Evolutionary conservation across 352 stramenopile genomes (phyloP).

Genomic region (Plasmopara halstedii): DNA sequence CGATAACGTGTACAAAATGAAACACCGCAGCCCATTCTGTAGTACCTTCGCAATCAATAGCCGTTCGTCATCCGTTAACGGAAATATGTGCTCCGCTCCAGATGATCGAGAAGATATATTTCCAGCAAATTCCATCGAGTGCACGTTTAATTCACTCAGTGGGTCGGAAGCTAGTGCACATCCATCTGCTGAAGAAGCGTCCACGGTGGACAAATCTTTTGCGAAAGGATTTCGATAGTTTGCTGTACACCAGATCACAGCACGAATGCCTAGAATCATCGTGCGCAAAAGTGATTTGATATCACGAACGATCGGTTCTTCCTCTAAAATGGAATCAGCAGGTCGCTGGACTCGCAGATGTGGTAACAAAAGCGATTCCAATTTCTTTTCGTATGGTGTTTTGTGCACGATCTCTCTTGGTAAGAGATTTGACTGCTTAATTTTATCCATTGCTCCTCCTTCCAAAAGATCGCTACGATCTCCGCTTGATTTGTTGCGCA

Average conservation of each 20-base stretch:
- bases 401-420: slow-evolving; percentile 46
- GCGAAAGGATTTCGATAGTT: slow-evolving; percentile 88
- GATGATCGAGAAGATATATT: slow-evolving; percentile 13
- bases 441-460: slow-evolving; percentile 84
- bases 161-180: slow-evolving; percentile 15
- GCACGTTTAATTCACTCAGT: slow-evolving; percentile 10
- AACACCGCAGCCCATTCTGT: slow-evolving; percentile 88
- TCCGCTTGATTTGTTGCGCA: slow-evolving; percentile 29
- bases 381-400: slow-evolving; percentile 62
- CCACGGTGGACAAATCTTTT: slow-evolving; percentile 75
- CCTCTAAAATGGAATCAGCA: slow-evolving; percentile 52
- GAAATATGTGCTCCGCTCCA: slow-evolving; percentile 47
- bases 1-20: slow-evolving; percentile 89
- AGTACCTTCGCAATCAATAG: slow-evolving; percentile 92
- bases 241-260: slow-evolving; percentile 96
- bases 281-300: slow-evolving; percentile 92
- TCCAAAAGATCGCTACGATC: slow-evolving; percentile 68
- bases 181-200: slow-evolving; percentile 38
- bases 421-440: slow-evolving; percentile 70
- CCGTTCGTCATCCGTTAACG: slow-evolving; percentile 90
- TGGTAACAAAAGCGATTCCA: slow-evolving; percentile 54
- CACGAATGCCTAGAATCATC: slow-evolving; percentile 97
- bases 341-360: slow-evolving; percentile 40
- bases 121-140: slow-evolving; percentile 15
- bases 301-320: slow-evolving; percentile 81